A percentile compares a stretch with the other conserved stretches of the same genome.
phyloP scores from a whole-genome alignment of 495 filamentous ascomycete genomes.

The Aspergillus cristatus region DNA sequence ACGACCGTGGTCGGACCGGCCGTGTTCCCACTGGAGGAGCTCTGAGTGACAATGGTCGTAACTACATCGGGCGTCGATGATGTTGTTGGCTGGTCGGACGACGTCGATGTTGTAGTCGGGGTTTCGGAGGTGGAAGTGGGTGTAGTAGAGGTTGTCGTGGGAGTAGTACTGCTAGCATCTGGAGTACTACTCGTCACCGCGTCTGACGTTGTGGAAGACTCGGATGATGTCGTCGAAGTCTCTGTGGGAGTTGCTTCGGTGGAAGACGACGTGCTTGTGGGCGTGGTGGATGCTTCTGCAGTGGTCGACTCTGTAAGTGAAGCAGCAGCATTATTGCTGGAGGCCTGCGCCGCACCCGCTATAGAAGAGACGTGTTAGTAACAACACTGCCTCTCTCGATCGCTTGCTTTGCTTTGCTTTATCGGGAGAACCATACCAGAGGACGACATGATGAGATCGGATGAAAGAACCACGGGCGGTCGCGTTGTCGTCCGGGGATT shows the following conservation, averaged over 20 bases:
- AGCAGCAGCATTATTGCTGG: constrained; percentile 8
- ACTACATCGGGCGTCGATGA: constrained; percentile 7
- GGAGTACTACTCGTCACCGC: constrained; percentile 12
- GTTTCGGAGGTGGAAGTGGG: constrained; percentile 7
- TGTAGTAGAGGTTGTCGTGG: constrained; percentile 16
- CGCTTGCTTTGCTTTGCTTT: background rate
- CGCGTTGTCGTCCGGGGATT: constrained; percentile 1
- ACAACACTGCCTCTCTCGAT: too few relatives aligned
- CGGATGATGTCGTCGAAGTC: constrained; percentile 2
- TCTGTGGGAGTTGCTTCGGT: constrained; percentile 7
- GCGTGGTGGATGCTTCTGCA: constrained; percentile 7
- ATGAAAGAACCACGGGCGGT: background rate
- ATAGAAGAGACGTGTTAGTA: too few relatives aligned
- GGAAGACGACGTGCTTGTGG: constrained; percentile 16
- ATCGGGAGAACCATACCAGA: constrained; percentile 1
- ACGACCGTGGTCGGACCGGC: constrained; percentile 14
- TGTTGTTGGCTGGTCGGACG: constrained; percentile 3
- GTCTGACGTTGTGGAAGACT: constrained; percentile 10
- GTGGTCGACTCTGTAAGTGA: constrained; percentile 7
- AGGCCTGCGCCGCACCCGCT: constrained; percentile 2
- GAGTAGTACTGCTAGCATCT: constrained; percentile 14
- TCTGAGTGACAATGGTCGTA: constrained; percentile 10
- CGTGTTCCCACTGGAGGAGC: constrained; percentile 10
- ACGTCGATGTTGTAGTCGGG: constrained; percentile 6
- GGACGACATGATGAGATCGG: background rate